Evolutionary conservation across 495 filamentous ascomycete genomes (phyloP).

Genomic region (Penicillium alfredii): DNA sequence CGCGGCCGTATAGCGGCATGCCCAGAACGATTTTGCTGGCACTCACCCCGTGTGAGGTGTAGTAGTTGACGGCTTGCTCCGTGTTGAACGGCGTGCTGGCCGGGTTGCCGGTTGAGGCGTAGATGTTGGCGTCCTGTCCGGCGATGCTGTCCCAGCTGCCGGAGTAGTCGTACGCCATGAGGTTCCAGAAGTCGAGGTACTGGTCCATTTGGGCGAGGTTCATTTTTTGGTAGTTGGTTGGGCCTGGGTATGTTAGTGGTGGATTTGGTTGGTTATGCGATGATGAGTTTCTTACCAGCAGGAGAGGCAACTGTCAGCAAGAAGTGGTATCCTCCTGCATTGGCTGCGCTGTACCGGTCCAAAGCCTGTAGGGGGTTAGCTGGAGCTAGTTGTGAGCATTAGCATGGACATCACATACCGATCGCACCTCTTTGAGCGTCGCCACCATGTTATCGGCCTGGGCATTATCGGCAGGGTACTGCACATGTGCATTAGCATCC

Average conservation of each 20-base stretch:
- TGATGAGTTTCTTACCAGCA: slow-evolving; percentile 26
- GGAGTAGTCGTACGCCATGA: slow-evolving; percentile 76
- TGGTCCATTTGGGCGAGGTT: slow-evolving; percentile 56
- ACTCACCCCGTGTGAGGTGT: slow-evolving; percentile 54
- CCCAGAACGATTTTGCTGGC: slow-evolving; percentile 71
- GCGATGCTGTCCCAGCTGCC: slow-evolving; percentile 63
- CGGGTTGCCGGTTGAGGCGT: slow-evolving; percentile 44
- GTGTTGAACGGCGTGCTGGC: slow-evolving; percentile 63
- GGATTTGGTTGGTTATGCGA: slow-evolving; percentile 10
- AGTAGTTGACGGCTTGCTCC: slow-evolving; percentile 57
- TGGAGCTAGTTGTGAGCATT: too few relatives aligned
- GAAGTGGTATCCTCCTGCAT: slow-evolving; percentile 49
- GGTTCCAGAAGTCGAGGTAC: slow-evolving; percentile 62
- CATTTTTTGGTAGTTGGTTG: slow-evolving; percentile 56
- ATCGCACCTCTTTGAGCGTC: slow-evolving; percentile 52
- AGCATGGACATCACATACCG: too few relatives aligned
- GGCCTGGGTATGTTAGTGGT: too few relatives aligned
- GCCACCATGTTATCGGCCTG: slow-evolving; percentile 60
- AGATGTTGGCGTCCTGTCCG: slow-evolving; percentile 75
- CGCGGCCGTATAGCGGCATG: slow-evolving; percentile 79
- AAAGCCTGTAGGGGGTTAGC: too few relatives aligned
- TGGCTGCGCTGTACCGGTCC: slow-evolving; percentile 52
- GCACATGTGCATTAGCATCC: too few relatives aligned
- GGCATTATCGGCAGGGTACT: slow-evolving; percentile 28
- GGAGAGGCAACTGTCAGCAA: slow-evolving; percentile 63